Percentiles rank a stretch among this genome's conserved stretches.
Evolutionary conservation across 2,329 filamentous ascomycete species (phyloP).

Genomic region (Helminthosporium solani): DNA sequence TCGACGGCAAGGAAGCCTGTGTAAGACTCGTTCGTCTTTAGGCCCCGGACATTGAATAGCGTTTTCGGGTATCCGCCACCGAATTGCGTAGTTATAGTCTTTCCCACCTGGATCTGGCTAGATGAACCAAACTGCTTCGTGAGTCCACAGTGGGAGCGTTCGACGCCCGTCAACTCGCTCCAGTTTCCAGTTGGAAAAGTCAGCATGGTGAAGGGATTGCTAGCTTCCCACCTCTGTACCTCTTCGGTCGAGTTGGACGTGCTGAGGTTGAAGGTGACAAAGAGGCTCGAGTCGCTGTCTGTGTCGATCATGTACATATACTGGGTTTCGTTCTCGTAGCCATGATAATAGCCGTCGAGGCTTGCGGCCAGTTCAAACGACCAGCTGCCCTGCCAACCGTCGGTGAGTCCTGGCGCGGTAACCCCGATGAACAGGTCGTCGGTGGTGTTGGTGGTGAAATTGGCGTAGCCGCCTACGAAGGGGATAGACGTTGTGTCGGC

Average conservation of each 20-base stretch:
- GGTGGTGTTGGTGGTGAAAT: constrained; percentile 61
- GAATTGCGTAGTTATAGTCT: constrained; percentile 67
- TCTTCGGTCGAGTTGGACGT: constrained; percentile 49
- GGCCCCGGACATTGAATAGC: constrained; percentile 78
- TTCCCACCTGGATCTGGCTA: constrained; percentile 56
- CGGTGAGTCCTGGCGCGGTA: constrained; percentile 65
- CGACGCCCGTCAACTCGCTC: constrained; percentile 64
- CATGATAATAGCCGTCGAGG: constrained; percentile 74
- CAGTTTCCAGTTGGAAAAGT: constrained; percentile 61
- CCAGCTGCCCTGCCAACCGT: constrained; percentile 64
- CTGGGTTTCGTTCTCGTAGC: constrained; percentile 56
- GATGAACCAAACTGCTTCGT: constrained; percentile 62
- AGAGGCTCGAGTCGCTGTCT: constrained; percentile 73
- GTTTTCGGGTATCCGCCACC: constrained; percentile 68
- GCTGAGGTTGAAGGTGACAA: constrained; percentile 76
- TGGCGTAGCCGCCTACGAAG: constrained; percentile 70
- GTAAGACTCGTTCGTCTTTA: constrained; percentile 73
- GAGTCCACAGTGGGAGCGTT: constrained; percentile 81
- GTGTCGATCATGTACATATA: constrained; percentile 81
- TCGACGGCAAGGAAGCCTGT: constrained; percentile 68
- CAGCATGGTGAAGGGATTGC: constrained; percentile 72
- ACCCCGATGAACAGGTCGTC: constrained; percentile 76
- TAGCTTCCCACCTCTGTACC: constrained; percentile 57
- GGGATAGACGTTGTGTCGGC: constrained; percentile 48
- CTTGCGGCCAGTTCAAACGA: constrained; percentile 82